phyloP scores from a whole-genome alignment of 2,329 filamentous ascomycete genomes.

The Colletotrichum noveboracense region DNA sequence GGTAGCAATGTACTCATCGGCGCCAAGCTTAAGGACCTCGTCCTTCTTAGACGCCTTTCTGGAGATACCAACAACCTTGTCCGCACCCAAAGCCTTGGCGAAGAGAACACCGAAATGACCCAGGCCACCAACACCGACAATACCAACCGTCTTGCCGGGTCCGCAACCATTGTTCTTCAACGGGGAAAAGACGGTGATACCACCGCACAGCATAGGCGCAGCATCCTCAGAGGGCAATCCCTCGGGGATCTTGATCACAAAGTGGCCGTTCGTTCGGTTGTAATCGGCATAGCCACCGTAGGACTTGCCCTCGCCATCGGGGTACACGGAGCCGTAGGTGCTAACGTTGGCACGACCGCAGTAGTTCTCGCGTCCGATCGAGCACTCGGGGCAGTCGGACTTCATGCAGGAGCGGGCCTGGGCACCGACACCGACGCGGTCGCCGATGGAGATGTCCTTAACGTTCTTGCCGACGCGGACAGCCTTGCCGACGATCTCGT shows the following conservation, averaged over 20 bases:
- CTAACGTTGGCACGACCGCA: constrained; percentile 43
- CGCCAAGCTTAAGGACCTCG: constrained; percentile 62
- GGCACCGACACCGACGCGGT: constrained; percentile 68
- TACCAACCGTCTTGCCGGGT: constrained; percentile 69
- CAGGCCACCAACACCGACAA: constrained; percentile 71
- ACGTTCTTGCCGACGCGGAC: constrained; percentile 57
- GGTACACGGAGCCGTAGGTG: constrained; percentile 60
- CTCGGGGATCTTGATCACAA: constrained; percentile 54
- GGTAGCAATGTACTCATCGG: constrained; percentile 51
- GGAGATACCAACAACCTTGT: constrained; percentile 65
- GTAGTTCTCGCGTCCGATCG: constrained; percentile 45
- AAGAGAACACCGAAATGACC: constrained; percentile 74
- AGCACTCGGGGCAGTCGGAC: constrained; percentile 47
- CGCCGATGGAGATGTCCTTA: constrained; percentile 59
- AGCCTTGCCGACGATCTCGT: constrained; percentile 68
- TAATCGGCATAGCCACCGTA: constrained; percentile 58
- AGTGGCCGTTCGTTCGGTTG: constrained; percentile 43
- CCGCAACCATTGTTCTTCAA: constrained; percentile 67
- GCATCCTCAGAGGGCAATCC: constrained; percentile 43
- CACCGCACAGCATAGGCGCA: constrained; percentile 74
- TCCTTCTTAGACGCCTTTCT: constrained; percentile 56
- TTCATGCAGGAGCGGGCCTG: constrained; percentile 61
- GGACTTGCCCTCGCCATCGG: constrained; percentile 58
- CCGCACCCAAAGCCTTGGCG: constrained; percentile 69
- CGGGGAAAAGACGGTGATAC: constrained; percentile 71